phyloP scores from a whole-genome alignment of 192 early-diverging fungal genomes.

The Lobosporangium transversale region DNA sequence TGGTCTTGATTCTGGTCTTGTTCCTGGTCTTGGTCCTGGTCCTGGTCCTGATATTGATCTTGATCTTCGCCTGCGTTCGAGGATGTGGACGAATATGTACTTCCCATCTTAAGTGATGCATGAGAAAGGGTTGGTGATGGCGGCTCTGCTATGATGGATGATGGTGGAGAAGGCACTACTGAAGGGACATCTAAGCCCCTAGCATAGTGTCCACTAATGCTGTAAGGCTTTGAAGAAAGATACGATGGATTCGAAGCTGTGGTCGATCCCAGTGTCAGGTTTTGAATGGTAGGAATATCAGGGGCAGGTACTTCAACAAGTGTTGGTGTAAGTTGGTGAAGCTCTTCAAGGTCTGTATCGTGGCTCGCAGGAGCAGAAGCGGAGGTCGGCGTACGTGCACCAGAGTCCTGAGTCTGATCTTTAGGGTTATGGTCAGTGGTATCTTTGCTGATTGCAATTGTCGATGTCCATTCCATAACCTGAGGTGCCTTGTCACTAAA shows the following conservation, averaged over 20 bases:
- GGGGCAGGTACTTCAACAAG: slow-evolving; percentile 39
- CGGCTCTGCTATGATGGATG: slow-evolving; percentile 52
- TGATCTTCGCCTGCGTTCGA: slow-evolving; percentile 40
- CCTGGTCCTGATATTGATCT: slow-evolving; percentile 24
- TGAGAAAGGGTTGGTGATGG: slow-evolving; percentile 52
- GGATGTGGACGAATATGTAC: slow-evolving; percentile 35
- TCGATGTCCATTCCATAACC: slow-evolving; percentile 52
- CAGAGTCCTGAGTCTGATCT: neutral
- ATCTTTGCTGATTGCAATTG: slow-evolving; percentile 15
- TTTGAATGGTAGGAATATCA: slow-evolving; percentile 32
- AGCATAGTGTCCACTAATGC: slow-evolving; percentile 35
- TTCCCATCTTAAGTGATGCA: slow-evolving; percentile 37
- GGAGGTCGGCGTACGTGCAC: slow-evolving; percentile 16
- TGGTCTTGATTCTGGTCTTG: slow-evolving; percentile 11
- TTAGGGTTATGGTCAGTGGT: neutral
- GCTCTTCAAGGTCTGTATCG: slow-evolving; percentile 45
- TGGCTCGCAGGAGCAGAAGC: slow-evolving; percentile 7
- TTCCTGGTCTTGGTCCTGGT: slow-evolving; percentile 26
- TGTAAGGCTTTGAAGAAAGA: slow-evolving; percentile 38
- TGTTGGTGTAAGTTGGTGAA: slow-evolving; percentile 30
- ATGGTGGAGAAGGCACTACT: slow-evolving; percentile 46
- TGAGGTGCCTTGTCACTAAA: slow-evolving; percentile 46
- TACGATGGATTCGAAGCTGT: slow-evolving; percentile 34
- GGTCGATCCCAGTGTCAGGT: slow-evolving; percentile 9
- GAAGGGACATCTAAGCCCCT: slow-evolving; percentile 26